Conservation (phyloP, 2,329 filamentous ascomycete species). For the Clonostachys chloroleuca region DNA sequence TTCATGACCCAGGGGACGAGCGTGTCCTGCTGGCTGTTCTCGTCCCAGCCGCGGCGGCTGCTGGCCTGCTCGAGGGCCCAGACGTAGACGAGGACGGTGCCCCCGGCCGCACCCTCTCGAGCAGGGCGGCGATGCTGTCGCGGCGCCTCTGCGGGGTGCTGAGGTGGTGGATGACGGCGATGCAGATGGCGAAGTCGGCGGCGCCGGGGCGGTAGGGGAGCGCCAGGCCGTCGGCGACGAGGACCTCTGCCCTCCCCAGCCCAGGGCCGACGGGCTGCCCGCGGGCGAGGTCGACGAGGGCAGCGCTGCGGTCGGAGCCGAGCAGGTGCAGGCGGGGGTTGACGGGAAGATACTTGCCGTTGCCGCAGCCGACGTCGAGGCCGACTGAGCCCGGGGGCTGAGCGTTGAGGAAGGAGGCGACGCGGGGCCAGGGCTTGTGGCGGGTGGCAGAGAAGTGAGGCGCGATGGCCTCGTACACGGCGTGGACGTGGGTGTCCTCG, state of each 20-base stretch:
- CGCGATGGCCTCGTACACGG: slow-evolving; percentile 85
- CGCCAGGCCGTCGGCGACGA: slow-evolving; percentile 79
- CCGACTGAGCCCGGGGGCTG: slow-evolving; percentile 71
- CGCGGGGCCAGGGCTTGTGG: slow-evolving; percentile 87
- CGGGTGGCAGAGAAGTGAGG: slow-evolving; percentile 78
- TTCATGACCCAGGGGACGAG: slow-evolving; percentile 91
- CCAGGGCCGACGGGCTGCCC: slow-evolving; percentile 10
- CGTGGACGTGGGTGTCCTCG: slow-evolving; percentile 84
- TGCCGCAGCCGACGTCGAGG: slow-evolving; percentile 90
- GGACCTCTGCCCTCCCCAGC: slow-evolving; percentile 47
- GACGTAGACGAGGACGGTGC: slow-evolving; percentile 78
- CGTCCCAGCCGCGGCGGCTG: slow-evolving; percentile 86
- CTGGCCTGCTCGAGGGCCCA: slow-evolving; percentile 92
- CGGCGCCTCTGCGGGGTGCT: slow-evolving; percentile 71
- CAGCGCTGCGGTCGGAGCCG: slow-evolving; percentile 74
- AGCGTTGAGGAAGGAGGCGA: slow-evolving; percentile 69
- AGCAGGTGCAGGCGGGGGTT: slow-evolving; percentile 76
- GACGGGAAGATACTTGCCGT: slow-evolving; percentile 88
- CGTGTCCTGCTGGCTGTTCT: slow-evolving; percentile 79
- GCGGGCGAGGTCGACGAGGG: slow-evolving; percentile 46
- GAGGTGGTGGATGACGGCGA: slow-evolving; percentile 92
- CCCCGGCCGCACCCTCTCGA: slow-evolving; percentile 60
- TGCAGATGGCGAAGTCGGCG: slow-evolving; percentile 84
- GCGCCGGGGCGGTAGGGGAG: slow-evolving; percentile 65
- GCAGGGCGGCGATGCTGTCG: slow-evolving; percentile 66